A percentile compares a stretch with the other conserved stretches of the same genome.
These are phyloP conservation scores for carrot (Daucus carota) DNA, from an alignment of 129 eudicot genomes.

Conservation along the genomic window DH1_v3.0 NC_030383.2:62274501-62275000, in stretches of 20 bases:
- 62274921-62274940: background rate
- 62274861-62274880: background rate
- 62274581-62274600: too few relatives aligned
- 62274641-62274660: too few relatives aligned
- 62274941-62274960: too few relatives aligned
- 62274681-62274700: too few relatives aligned
- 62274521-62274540: conserved; percentile 88
- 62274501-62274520: conserved; percentile 74
- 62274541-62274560: too few relatives aligned
- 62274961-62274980: background rate
- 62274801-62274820: background rate
- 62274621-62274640: too few relatives aligned
- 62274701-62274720: too few relatives aligned
- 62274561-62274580: too few relatives aligned
- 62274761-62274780: background rate
- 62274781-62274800: background rate
- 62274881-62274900: background rate
- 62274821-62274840: background rate
- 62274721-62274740: too few relatives aligned
- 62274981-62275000: background rate
- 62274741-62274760: too few relatives aligned
- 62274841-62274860: background rate
- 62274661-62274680: too few relatives aligned
- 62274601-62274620: too few relatives aligned
- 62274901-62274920: background rate